phyloP scores from a whole-genome alignment of 192 early-diverging fungal genomes.

The Backusella mclennaniae region DNA sequence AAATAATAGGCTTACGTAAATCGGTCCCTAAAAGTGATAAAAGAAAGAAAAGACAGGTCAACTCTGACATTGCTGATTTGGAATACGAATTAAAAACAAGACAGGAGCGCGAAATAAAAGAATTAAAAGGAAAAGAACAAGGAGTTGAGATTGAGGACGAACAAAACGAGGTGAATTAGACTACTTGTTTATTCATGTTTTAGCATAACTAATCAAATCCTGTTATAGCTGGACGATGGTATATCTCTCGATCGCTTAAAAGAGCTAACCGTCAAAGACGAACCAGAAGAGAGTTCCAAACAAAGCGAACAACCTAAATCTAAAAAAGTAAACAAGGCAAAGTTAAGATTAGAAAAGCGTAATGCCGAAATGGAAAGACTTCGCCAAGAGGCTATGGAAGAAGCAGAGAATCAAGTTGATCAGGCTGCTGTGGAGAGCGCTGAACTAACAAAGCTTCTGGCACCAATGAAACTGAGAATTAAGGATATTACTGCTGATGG shows the following conservation, averaged over 20 bases:
- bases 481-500: conserved; percentile 83
- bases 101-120: conserved; percentile 61
- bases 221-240: conserved; percentile 19
- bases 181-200: neutral
- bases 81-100: conserved; percentile 59
- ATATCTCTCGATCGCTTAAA: conserved; percentile 29
- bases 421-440: conserved; percentile 69
- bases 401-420: conserved; percentile 75
- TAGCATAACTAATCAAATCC: neutral
- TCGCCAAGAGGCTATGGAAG: conserved; percentile 71
- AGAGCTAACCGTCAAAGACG: conserved; percentile 16
- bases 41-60: conserved; percentile 83
- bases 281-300: conserved; percentile 20
- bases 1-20: conserved; percentile 75
- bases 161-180: neutral
- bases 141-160: conserved; percentile 1
- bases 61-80: conserved; percentile 61
- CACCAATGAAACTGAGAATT: conserved; percentile 56
- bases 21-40: conserved; percentile 78
- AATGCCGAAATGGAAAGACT: conserved; percentile 69
- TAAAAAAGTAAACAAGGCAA: conserved; percentile 55
- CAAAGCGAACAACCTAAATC: conserved; percentile 10
- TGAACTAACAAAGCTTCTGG: conserved; percentile 61
- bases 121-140: conserved; percentile 25
- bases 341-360: conserved; percentile 59